Evolutionary conservation across 164 flowering plant species (phyloP).

Genomic region (Tinospora cordifolia): DNA sequence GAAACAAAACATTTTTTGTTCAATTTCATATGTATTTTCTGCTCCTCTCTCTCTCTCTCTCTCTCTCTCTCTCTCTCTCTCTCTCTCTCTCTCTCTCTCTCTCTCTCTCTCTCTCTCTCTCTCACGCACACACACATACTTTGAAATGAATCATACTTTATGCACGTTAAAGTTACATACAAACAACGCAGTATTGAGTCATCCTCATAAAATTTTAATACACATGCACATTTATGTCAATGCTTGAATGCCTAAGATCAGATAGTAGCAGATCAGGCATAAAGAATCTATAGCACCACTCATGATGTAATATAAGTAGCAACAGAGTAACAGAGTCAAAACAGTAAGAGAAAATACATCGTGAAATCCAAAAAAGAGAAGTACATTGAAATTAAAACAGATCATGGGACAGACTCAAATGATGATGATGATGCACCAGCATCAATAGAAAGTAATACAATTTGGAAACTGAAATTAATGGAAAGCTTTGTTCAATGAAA

Average conservation of each 20-base stretch:
- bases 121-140: too few relatives aligned
- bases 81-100: too few relatives aligned
- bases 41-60: too few relatives aligned
- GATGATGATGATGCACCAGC: not conserved
- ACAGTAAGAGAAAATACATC: not conserved
- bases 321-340: not conserved
- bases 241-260: not conserved
- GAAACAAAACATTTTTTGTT: too few relatives aligned
- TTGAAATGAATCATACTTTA: too few relatives aligned
- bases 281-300: not conserved
- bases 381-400: not conserved
- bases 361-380: not conserved
- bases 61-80: too few relatives aligned
- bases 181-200: too few relatives aligned
- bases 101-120: too few relatives aligned
- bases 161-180: too few relatives aligned
- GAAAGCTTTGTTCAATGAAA: not conserved
- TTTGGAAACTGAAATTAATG: not conserved
- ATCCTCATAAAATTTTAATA: too few relatives aligned
- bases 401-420: not conserved
- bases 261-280: not conserved
- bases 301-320: not conserved
- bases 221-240: conserved; percentile 8
- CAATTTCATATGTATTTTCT: too few relatives aligned
- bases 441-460: conserved; percentile 1